Evolutionary conservation across 2,329 filamentous ascomycete genomes (phyloP).

Genomic region (Diaporthe sp.): DNA sequence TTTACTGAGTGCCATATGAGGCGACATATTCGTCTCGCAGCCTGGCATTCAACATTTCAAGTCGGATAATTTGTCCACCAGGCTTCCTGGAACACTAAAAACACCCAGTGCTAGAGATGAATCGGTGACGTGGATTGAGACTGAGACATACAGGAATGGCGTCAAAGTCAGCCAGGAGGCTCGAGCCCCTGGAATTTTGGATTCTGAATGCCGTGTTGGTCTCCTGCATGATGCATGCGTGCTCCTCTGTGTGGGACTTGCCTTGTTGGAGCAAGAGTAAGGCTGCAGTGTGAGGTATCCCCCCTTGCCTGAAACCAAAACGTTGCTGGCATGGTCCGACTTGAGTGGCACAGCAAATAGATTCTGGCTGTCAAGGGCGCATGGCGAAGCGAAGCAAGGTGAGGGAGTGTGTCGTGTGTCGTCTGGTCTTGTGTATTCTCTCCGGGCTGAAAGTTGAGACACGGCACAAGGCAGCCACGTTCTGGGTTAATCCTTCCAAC

Average conservation of each 20-base stretch:
- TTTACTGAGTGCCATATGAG: neutral
- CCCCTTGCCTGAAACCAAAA: neutral
- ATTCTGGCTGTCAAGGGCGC: neutral
- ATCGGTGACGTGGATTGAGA: neutral
- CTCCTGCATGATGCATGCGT: neutral
- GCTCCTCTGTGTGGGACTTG: neutral
- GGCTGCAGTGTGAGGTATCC: neutral
- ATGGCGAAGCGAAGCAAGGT: neutral
- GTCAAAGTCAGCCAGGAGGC: neutral
- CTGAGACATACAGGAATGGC: neutral
- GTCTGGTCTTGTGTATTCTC: neutral
- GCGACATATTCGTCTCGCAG: neutral
- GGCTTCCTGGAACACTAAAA: no score
- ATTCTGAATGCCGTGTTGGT: neutral
- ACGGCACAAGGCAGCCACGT: neutral
- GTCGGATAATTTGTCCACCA: neutral
- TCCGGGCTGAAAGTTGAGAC: constrained; percentile 11
- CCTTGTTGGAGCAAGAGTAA: neutral
- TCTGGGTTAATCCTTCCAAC: constrained; percentile 9
- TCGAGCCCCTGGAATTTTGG: neutral
- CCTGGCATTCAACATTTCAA: neutral
- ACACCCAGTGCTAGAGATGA: neutral
- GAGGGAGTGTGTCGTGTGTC: neutral
- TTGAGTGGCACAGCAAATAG: neutral
- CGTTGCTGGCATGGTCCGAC: neutral